These are phyloP conservation scores for Ganoderma meredithae DNA, from an alignment of 1,284 basidiomycete species.

Conservation along the genomic window DNA sequence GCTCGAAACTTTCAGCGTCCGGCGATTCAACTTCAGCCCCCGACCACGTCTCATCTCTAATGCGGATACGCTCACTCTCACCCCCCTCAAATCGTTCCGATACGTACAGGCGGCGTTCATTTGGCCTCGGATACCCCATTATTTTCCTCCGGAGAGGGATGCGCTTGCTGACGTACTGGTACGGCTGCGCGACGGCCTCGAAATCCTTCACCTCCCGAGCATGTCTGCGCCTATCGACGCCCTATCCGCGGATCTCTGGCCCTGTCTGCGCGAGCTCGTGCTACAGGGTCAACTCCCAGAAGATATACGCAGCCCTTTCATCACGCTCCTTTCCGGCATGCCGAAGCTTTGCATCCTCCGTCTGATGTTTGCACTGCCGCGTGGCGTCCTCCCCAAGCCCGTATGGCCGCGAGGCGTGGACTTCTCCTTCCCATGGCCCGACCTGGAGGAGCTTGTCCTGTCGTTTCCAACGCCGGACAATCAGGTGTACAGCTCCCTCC, in stretches of 20 bases:
- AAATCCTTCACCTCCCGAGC: neutral
- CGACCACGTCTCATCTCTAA: neutral
- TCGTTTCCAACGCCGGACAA: neutral
- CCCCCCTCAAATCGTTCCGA: neutral
- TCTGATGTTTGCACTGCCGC: neutral
- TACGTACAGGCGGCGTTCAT: neutral
- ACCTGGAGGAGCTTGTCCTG: neutral
- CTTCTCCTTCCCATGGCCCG: constrained; percentile 10
- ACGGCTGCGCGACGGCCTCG: neutral
- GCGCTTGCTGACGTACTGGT: neutral
- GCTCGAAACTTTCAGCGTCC: neutral
- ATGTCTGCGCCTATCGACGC: neutral
- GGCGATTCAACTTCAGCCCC: neutral
- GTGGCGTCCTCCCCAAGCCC: neutral
- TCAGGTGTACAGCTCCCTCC: constrained; percentile 8
- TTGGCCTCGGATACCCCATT: neutral
- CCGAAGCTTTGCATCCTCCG: neutral
- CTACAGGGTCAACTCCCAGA: neutral
- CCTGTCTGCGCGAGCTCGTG: neutral
- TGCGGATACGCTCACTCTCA: neutral
- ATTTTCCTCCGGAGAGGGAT: neutral
- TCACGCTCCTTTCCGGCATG: neutral
- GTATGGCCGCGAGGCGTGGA: neutral
- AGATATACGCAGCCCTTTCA: neutral
- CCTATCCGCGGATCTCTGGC: neutral